Evolutionary conservation across 2,329 filamentous ascomycete genomes (phyloP).

Genomic region (Aspergillus sojae): DNA sequence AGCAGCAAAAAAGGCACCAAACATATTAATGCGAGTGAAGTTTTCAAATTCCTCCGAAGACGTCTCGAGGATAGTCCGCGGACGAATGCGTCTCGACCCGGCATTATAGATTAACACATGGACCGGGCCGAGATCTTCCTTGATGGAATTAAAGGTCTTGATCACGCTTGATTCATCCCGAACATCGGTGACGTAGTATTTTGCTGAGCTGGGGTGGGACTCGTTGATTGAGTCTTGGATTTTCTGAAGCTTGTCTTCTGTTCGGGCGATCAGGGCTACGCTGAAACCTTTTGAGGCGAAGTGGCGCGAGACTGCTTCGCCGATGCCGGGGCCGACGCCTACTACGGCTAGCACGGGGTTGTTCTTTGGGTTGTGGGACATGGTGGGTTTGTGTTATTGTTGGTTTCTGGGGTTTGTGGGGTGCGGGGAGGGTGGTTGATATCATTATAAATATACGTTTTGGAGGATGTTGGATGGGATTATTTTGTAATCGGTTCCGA

Average conservation of each 20-base stretch:
- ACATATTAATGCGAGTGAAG: slow-evolving; percentile 18
- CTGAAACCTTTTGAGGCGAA: slow-evolving; percentile 18
- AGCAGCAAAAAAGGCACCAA: slow-evolving; percentile 17
- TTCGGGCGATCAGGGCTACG: slow-evolving; percentile 21
- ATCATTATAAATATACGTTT: neutral
- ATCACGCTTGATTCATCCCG: slow-evolving; percentile 13
- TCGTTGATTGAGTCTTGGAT: slow-evolving; percentile 18
- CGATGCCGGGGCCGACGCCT: slow-evolving; percentile 21
- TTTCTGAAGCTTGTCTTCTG: slow-evolving; percentile 10
- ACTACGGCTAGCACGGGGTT: slow-evolving; percentile 19
- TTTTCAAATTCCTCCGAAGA: slow-evolving; percentile 18
- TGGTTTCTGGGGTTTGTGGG: neutral
- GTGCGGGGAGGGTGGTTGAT: neutral
- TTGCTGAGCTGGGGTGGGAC: neutral
- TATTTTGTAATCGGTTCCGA: neutral
- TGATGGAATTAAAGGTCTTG: slow-evolving; percentile 13
- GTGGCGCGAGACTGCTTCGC: slow-evolving; percentile 19
- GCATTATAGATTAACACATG: slow-evolving; percentile 21
- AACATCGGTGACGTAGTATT: slow-evolving; percentile 18
- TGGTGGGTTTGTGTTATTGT: neutral
- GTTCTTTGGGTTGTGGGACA: slow-evolving; percentile 14
- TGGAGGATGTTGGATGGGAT: neutral
- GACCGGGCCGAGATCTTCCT: slow-evolving; percentile 16
- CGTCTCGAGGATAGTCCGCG: slow-evolving; percentile 18
- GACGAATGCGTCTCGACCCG: slow-evolving; percentile 17